These are phyloP conservation scores for Mercurialis annua DNA, from an alignment of 345 rosid species.

Conservation along the genomic window DNA sequence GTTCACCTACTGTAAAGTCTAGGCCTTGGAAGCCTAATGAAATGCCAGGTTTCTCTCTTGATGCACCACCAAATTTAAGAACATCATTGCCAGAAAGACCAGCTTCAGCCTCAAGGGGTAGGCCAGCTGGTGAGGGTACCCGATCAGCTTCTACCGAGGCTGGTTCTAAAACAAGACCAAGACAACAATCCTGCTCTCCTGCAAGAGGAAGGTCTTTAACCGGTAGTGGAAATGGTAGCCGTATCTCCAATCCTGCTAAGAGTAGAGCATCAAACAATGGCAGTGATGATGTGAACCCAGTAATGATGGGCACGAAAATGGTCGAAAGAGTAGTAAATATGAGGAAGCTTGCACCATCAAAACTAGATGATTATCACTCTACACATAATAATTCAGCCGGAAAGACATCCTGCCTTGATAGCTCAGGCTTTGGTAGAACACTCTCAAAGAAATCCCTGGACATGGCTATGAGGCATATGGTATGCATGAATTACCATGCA, in stretches of 20 bases:
- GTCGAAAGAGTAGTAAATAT: slow-evolving; percentile 34
- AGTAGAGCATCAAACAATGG: slow-evolving; percentile 12
- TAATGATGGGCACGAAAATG: slow-evolving; percentile 27
- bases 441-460: slow-evolving; percentile 32
- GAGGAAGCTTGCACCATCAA: slow-evolving; percentile 32
- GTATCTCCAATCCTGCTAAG: slow-evolving; percentile 9
- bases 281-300: slow-evolving; percentile 28
- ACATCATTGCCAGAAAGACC: slow-evolving; percentile 31
- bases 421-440: slow-evolving; percentile 26
- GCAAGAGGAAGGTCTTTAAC: slow-evolving; percentile 20
- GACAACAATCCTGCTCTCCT: slow-evolving; percentile 30
- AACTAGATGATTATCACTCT: slow-evolving; percentile 35
- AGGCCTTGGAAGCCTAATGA: slow-evolving; percentile 31
- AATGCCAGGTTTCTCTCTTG: slow-evolving; percentile 30
- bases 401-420: slow-evolving; percentile 22
- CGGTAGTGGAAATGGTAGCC: slow-evolving; percentile 1
- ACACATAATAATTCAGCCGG: slow-evolving; percentile 29
- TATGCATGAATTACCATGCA: slow-evolving; percentile 1
- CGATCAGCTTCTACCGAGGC: slow-evolving; percentile 45
- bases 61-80: slow-evolving; percentile 28
- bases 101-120: slow-evolving; percentile 28
- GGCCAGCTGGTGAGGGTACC: slow-evolving; percentile 17
- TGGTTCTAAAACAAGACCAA: slow-evolving; percentile 21
- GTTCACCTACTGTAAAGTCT: slow-evolving; percentile 22
- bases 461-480: slow-evolving; percentile 36